Evolutionary conservation across 805 yeast genomes (phyloP).

Genomic region (Zygoascus ofunaensis): DNA sequence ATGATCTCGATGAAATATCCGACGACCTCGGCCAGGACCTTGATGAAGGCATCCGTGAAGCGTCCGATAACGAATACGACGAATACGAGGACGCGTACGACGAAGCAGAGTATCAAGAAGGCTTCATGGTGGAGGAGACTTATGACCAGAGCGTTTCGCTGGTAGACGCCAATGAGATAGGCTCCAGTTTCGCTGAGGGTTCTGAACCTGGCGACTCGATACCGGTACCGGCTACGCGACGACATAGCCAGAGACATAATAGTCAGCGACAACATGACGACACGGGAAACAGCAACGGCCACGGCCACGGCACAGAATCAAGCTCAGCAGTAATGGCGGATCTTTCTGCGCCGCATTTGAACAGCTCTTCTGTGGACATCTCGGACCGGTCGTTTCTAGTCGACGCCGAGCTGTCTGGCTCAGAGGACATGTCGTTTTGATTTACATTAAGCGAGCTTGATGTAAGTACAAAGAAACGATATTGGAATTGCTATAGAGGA

Average conservation of each 20-base stretch:
- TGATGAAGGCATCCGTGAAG: constrained; percentile 16
- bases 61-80: constrained; percentile 16
- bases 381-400: background rate
- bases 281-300: background rate
- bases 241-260: too few relatives aligned
- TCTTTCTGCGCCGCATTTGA: background rate
- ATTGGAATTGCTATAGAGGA: too few relatives aligned
- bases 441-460: background rate
- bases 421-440: constrained; percentile 1
- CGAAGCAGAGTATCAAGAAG: constrained; percentile 16
- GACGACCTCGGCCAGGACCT: too few relatives aligned
- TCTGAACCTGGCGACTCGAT: background rate
- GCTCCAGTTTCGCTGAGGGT: background rate
- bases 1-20: constrained; percentile 9
- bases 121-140: constrained; percentile 18
- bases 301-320: background rate
- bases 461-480: too few relatives aligned
- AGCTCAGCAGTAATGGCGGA: background rate
- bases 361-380: background rate
- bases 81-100: constrained; percentile 15
- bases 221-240: too few relatives aligned
- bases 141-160: constrained; percentile 5
- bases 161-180: background rate
- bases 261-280: background rate
- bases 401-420: background rate